These are phyloP conservation scores for Tolypocladium ovalisporum DNA, from an alignment of 2,329 filamentous ascomycete species.

Conservation along the genomic window DNA sequence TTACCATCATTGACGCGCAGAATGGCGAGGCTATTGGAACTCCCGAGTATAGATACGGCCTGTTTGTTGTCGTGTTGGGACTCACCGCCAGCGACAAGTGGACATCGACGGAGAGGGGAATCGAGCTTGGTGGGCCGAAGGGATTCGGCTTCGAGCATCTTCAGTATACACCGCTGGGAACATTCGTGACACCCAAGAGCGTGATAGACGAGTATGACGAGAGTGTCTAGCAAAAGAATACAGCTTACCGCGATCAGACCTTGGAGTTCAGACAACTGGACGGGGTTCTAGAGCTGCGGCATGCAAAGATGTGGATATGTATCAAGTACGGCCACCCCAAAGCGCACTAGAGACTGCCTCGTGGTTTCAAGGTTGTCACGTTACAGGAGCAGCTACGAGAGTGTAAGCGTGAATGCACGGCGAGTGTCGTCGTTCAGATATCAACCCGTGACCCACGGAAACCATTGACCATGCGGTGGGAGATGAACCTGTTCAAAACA, in stretches of 20 bases:
- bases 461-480: not conserved
- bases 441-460: too few relatives aligned
- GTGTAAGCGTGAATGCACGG: not conserved
- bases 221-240: not conserved
- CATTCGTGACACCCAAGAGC: slow-evolving; percentile 36
- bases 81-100: slow-evolving; percentile 33
- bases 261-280: not conserved
- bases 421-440: not conserved
- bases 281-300: not conserved
- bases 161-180: slow-evolving; percentile 35
- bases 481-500: not conserved
- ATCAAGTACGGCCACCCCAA: not conserved
- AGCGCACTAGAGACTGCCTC: too few relatives aligned
- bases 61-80: slow-evolving; percentile 37
- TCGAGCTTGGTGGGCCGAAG: slow-evolving; percentile 38
- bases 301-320: not conserved
- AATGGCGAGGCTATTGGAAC: slow-evolving; percentile 46
- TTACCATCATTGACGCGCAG: slow-evolving; percentile 43
- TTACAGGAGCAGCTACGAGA: too few relatives aligned
- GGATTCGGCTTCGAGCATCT: slow-evolving; percentile 37
- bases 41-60: slow-evolving; percentile 44
- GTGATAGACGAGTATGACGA: slow-evolving; percentile 39
- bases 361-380: too few relatives aligned
- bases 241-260: not conserved
- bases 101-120: slow-evolving; percentile 31